phyloP scores from a whole-genome alignment of 2,329 filamentous ascomycete genomes.

The Nigrograna mackinnonii region DNA sequence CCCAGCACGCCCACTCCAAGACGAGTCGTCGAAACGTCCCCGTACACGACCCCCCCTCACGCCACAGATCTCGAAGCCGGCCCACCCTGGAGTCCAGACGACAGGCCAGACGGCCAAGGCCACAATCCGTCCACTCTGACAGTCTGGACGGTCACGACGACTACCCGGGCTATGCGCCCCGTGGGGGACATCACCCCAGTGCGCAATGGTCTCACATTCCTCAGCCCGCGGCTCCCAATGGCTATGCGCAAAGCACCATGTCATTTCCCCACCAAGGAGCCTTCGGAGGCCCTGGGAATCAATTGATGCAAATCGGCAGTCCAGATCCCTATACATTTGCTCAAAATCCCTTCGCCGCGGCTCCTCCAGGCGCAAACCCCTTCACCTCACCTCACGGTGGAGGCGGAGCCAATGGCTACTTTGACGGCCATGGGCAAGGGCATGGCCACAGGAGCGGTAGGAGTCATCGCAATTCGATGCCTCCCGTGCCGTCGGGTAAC shows the following conservation, averaged over 20 bases:
- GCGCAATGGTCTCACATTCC: conserved; percentile 41
- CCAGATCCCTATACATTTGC: conserved; percentile 44
- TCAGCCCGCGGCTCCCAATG: conserved; percentile 32
- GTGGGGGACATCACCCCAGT: conserved; percentile 35
- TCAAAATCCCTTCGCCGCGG: conserved; percentile 33
- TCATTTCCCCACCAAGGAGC: conserved; percentile 33
- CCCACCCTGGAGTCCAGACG: conserved; percentile 32
- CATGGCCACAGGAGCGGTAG: conserved; percentile 13
- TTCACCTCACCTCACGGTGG: conserved; percentile 35
- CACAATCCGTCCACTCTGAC: conserved; percentile 42
- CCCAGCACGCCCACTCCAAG: conserved; percentile 43
- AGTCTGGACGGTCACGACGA: conserved; percentile 50
- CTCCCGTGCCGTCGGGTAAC: conserved; percentile 23
- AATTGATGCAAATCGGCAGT: conserved; percentile 36
- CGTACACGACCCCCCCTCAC: conserved; percentile 34
- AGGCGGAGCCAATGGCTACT: conserved; percentile 38
- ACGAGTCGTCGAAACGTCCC: conserved; percentile 41
- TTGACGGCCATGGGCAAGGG: conserved; percentile 13
- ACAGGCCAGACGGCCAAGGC: conserved; percentile 33
- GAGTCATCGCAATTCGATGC: conserved; percentile 39
- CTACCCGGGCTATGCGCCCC: conserved; percentile 43
- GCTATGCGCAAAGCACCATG: conserved; percentile 43
- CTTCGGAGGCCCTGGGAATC: conserved; percentile 25
- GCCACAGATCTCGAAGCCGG: conserved; percentile 35
- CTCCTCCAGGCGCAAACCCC: conserved; percentile 34